Evolutionary conservation across 208 protist species (phyloP), one percentile per base, ranked within the genome.

Genomic region (Leishmania aethiopica): DNA sequence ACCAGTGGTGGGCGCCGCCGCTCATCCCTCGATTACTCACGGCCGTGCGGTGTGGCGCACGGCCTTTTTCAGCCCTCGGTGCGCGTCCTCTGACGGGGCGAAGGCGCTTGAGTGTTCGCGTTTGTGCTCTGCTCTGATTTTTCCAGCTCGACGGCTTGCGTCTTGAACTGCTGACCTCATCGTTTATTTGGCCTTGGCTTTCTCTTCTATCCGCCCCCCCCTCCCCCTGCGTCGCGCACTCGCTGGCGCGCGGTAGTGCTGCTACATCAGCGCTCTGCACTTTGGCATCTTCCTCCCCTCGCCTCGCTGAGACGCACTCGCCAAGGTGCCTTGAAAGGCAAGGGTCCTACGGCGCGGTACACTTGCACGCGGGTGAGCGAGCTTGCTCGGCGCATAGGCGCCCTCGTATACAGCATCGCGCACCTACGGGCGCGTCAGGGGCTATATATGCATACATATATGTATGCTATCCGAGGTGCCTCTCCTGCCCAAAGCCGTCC

Each of bases 1-100:
- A 6, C n/a, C 3, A 64, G 59, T n/a, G 22, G 0, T 13, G 59
- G 59, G 11, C 2, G 28, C 28, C 0, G 59, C 59, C 35, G 59
- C n/a, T 64, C 11, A 6, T 17, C 2, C 28, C 8, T 17, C 2
- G 4, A 1, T 15, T 17, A 2, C 2, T 64, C 10, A 32, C 11
- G 19, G 15, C 8, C 59, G 11, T 13, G 59, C n/a, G 28, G 8
- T 0, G 0, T 0, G 5, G n/a, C 0, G 19, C 22, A 32, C 59
- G 8, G 3, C 28, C 28, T 4, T 64, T 64, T 35, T 10, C 17
- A 17, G 59, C 59, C 3, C 0, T 64, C 28, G 22, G 59, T 32
- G 25, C 3, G 6, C 10, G 7, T 64, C 7, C 2, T 28, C 28
- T 1, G 6, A 32, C 28, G 28, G n/a, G 59, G 28, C 59, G 28